Evolutionary conservation across 768 basidiomycete genomes (phyloP), one percentile per base, ranked within the genome.

Genomic region (Suillus cothurnatus): DNA sequence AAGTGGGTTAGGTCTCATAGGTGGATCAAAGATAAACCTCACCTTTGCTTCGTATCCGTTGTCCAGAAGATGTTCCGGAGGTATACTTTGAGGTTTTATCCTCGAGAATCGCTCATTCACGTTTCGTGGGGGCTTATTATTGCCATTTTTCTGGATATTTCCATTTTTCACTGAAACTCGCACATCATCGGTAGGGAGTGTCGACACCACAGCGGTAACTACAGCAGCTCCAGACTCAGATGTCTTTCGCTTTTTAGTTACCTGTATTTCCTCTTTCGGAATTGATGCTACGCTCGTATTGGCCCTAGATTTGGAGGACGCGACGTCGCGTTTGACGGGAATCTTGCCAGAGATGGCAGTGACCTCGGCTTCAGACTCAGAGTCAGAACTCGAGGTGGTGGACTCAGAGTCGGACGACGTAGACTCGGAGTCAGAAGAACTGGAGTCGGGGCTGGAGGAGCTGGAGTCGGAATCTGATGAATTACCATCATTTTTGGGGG

Each of bases 1-100:
- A 1, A 47, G 66, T 5, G 62, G 55, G 19, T 47, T 45, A 57
- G 31, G 32, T 39, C 45, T 43, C 60, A 36, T 31, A 8, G 6
- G 15, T 49, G 38, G 31, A 43, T 52, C 56, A 34, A 60, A 39
- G 38, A 60, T 41, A 36, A 49, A 43, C 75, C 82, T 69, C 70
- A 93, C 96, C 83, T 89, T 92, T 52, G 88, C 85, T 63, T 89
- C 84, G 71, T 96, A 99, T 32, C 87, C 81, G 72, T 97, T 99
- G 71, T 95, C 86, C 60, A 83, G 70, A 32, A 84, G 66, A 21
- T 76, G 61, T 19, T 78, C 73, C 0, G 72, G 17, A 36, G 75
- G 69, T 5, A 92, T 80, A 50, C 86, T 81, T 23, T 90, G 87
- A 2, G 83, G 80, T 68, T 95, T 89, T 66, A 96, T 85, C 31